Evolutionary conservation across 257 asterid genomes (phyloP), one percentile per base, ranked within the genome.

Genomic region (Solanum bukasovii): DNA sequence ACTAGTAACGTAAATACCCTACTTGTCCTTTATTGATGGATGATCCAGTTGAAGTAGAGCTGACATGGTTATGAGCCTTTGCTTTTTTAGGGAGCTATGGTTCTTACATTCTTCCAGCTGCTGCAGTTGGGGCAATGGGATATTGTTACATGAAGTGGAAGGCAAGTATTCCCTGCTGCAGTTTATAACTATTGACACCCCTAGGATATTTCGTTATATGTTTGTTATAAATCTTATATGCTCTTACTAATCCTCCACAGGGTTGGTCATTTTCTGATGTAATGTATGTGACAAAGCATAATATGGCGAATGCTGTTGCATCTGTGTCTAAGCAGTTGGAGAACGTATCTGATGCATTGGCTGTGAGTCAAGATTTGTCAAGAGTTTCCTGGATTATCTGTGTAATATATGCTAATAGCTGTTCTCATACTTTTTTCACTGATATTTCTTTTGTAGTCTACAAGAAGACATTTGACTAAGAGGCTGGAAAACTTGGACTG

Each of bases 121-220:
- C 98, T 65, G 98, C 98, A 87, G 84, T 94, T 83, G 97, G 98
- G 88, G 96, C 97, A n/a, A 86, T 91, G 95, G 98, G 98, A 83
- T 93, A 92, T 89, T 95, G 98, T 87, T 95, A 94, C 93, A 94
- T 95, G 98, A 90, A 95, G 95, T 95, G 98, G 98, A 94, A 95
- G 98, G 98, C 81, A 90, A 92, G 94, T 83, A 67, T 88, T 87
- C 77, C 29, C 82, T 84, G 56, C 65, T 72, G 31, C 70, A 81
- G 29, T 68, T 75, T 75, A 86, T 73, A 33, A 20, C 87, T 83
- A 87, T 84, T 52, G 83, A 20, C 72, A 72, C 82, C 61, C 70
- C 77, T 82, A 67, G 77, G 40, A 35, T 56, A 75, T 68, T n/a
- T n/a, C n/a, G 7, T 11, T 21, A 18, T 71, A 77, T 25, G 25